Evolutionary conservation across 1,139 yeast genomes (phyloP), one percentile per base, ranked within the genome.

Genomic region (Lodderomyces metapsilosis): DNA sequence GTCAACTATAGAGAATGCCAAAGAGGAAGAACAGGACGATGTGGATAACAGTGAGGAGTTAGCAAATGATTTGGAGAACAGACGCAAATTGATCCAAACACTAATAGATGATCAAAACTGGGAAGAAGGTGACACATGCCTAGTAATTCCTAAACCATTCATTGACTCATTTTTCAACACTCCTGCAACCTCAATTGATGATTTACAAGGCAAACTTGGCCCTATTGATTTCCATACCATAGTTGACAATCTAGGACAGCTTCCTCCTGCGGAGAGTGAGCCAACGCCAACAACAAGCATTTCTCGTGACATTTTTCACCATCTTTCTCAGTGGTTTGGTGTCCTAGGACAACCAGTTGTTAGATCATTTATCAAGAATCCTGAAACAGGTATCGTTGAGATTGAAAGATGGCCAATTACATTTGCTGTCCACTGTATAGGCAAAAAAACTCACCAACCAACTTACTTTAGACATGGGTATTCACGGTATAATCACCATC

Each of bases 241-340:
- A 11, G 61, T 63, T 3, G 70, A 70, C 47, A 47, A 47, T 3
- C 44, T 52, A 31, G 76, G 76, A 9, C 56, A 54, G 32, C 53
- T 71, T 40, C 59, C 50, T 34, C 60, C 64, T 3, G 68, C 63
- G 36, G 36, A 41, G 17, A 57, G 54, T 15, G 72, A 64, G 43
- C 61, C 66, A 0, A 55, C 56, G n/a, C 61, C 58, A 17, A 57
- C 66, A 3, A 50, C 49, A 21, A 52, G 52, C 60, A 57, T 81
- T 0, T 63, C 76, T 0, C 69, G 71, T 2, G 56, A 59, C 2
- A 67, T 71, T 1, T 82, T 77, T 52, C 53, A 64, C 2, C 52
- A 66, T 42, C 58, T 83, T 12, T 56, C 57, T 1, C 64, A 68
- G 21, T 78, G 84, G 83, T 82, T 81, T 57, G 86, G 84, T 0